These are phyloP conservation scores for Helianthus tuberosus DNA, from an alignment of 129 eudicot genomes.

Conservation along the genomic window DNA sequence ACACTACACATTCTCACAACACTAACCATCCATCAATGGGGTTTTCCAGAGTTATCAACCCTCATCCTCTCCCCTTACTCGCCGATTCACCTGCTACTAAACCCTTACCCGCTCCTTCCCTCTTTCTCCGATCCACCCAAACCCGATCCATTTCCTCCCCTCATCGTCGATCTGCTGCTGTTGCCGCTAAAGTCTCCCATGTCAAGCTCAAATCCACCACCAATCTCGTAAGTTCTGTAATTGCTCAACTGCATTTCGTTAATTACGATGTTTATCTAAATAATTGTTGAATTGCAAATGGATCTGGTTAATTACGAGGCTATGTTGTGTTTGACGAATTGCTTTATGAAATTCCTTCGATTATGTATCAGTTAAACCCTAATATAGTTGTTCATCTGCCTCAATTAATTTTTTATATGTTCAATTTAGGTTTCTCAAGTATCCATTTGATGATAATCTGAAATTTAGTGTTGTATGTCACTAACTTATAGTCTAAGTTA, in stretches of 20 bases:
- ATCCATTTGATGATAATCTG: background rate
- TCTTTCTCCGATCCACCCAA: constrained; percentile 6
- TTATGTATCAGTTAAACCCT: background rate
- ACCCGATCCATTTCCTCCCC: background rate
- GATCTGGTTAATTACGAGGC: background rate
- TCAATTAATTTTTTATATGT: background rate
- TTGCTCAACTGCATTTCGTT: no score
- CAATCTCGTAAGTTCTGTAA: constrained; percentile 16
- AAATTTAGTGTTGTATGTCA: background rate
- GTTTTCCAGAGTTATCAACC: background rate
- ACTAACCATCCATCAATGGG: no score
- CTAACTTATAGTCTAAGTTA: background rate
- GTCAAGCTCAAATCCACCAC: constrained; percentile 16
- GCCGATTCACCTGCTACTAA: background rate
- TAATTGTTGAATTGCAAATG: background rate
- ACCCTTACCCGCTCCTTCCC: background rate
- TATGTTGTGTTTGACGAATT: background rate
- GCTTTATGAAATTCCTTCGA: background rate
- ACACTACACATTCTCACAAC: no score
- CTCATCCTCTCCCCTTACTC: background rate
- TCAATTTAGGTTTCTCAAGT: background rate
- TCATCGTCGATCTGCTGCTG: constrained; percentile 14
- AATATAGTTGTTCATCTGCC: background rate
- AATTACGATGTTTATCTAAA: background rate
- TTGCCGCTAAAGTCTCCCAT: constrained; percentile 19